Conservation (phyloP, 441 rosid species). For the Mallotus japonicus region DNA sequence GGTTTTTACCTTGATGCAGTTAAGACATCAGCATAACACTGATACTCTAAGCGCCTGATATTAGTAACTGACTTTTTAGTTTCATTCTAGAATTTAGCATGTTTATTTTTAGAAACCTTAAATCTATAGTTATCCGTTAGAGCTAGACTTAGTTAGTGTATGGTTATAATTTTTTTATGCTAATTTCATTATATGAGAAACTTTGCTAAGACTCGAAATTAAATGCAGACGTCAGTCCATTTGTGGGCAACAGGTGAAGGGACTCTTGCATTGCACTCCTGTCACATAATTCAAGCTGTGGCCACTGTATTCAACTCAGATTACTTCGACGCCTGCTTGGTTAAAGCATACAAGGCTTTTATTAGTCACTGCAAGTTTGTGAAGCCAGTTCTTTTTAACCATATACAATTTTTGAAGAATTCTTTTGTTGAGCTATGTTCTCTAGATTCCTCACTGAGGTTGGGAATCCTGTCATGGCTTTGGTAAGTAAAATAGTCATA, state of each 20-base stretch:
- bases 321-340: slow-evolving; percentile 58
- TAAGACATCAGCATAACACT: background rate
- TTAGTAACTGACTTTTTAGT: background rate
- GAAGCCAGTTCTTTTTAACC: slow-evolving; percentile 45
- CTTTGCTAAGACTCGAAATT: slow-evolving; percentile 14
- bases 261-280: slow-evolving; percentile 51
- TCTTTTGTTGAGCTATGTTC: slow-evolving; percentile 75
- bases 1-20: background rate
- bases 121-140: background rate
- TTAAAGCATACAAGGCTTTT: slow-evolving; percentile 66
- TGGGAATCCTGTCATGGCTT: slow-evolving; percentile 96
- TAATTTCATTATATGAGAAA: background rate
- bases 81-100: background rate
- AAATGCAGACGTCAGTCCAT: slow-evolving; percentile 64
- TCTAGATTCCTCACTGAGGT: too few species aligned
- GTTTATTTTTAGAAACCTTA: background rate
- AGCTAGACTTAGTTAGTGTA: background rate
- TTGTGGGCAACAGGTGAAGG: slow-evolving; percentile 78
- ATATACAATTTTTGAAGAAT: slow-evolving; percentile 51
- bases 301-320: slow-evolving; percentile 55
- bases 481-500: slow-evolving; percentile 55
- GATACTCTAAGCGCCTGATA: background rate
- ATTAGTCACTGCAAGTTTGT: slow-evolving; percentile 60
- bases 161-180: background rate
- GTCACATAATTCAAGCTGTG: slow-evolving; percentile 59